Evolutionary conservation across 2,329 filamentous ascomycete species (phyloP).

Genomic region (Plectosphaerella sp.): DNA sequence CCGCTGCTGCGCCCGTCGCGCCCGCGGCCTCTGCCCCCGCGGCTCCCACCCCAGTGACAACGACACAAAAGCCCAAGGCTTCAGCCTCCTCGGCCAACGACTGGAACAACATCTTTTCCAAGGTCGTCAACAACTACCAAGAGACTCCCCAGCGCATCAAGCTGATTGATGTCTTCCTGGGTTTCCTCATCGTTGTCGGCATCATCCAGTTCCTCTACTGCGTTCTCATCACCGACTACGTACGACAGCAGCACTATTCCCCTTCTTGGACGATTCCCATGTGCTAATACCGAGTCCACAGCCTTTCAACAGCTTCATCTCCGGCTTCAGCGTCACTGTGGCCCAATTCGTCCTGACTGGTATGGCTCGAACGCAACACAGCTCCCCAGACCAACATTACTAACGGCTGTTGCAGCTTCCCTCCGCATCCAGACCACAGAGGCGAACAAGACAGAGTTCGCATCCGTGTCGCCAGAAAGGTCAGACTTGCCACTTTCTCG

Average conservation of each 20-base stretch:
- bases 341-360: conserved; percentile 97
- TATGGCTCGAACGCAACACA: conserved; percentile 29
- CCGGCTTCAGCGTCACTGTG: conserved; percentile 89
- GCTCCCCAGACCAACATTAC: not conserved
- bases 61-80: conserved; percentile 14
- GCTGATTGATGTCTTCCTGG: conserved; percentile 87
- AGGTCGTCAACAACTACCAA: conserved; percentile 75
- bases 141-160: conserved; percentile 86
- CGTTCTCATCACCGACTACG: conserved; percentile 87
- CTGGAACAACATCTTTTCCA: conserved; percentile 58
- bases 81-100: conserved; percentile 23
- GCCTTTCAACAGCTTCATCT: conserved; percentile 98
- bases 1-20: conserved; percentile 13
- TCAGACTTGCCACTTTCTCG: conserved; percentile 21
- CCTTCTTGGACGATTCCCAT: conserved; percentile 4
- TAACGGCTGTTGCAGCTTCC: conserved; percentile 41
- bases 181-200: conserved; percentile 78
- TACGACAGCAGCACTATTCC: conserved; percentile 41
- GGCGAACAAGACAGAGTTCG: conserved; percentile 75
- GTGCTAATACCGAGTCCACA: conserved; percentile 32
- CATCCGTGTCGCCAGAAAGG: conserved; percentile 75
- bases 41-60: conserved; percentile 11
- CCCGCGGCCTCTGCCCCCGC: conserved; percentile 10
- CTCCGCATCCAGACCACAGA: conserved; percentile 89
- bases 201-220: conserved; percentile 94